Conservation (phyloP, 305 asterid species). For the Striga hermonthica region DNA sequence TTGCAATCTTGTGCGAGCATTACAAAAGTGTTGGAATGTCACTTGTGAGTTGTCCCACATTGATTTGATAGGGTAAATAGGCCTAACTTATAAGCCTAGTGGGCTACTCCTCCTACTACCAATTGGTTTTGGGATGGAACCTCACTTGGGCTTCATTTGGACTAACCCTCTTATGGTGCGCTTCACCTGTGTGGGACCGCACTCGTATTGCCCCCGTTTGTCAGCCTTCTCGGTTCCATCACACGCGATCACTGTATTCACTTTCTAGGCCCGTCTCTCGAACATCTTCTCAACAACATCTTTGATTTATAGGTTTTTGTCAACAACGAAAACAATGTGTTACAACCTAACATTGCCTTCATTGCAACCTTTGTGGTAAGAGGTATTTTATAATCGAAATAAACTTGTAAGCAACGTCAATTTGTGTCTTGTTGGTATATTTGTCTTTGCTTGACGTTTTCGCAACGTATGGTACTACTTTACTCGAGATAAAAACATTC, state of each 20-base stretch:
- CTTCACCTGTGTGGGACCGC: no score
- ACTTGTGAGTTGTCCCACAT: no score
- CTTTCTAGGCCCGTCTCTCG: slow-evolving; percentile 46
- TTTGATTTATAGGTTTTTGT: slow-evolving; percentile 58
- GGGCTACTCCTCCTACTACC: no score
- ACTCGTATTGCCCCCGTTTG: no score
- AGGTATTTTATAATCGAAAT: slow-evolving; percentile 51
- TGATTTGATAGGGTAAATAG: no score
- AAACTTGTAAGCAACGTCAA: slow-evolving; percentile 35
- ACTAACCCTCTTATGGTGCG: no score
- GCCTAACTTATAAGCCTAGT: no score
- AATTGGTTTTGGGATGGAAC: no score
- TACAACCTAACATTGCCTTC: slow-evolving; percentile 41
- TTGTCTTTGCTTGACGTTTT: slow-evolving; percentile 37
- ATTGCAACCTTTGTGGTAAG: slow-evolving; percentile 51
- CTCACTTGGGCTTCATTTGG: no score
- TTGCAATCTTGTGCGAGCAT: slow-evolving; percentile 41
- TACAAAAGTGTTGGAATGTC: no score
- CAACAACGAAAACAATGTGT: slow-evolving; percentile 64
- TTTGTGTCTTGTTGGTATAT: slow-evolving; percentile 33
- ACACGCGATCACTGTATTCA: slow-evolving; percentile 52
- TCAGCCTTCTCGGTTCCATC: slow-evolving; percentile 71
- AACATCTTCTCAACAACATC: slow-evolving; percentile 46
- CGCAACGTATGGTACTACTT: neutral
- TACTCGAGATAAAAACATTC: slow-evolving; percentile 12